A percentile compares a stretch with the other conserved stretches of the same genome.
These are phyloP conservation scores for Aureobasidium pullulans DNA, from an alignment of 2,329 filamentous ascomycete species.

Conservation along the genomic window DNA sequence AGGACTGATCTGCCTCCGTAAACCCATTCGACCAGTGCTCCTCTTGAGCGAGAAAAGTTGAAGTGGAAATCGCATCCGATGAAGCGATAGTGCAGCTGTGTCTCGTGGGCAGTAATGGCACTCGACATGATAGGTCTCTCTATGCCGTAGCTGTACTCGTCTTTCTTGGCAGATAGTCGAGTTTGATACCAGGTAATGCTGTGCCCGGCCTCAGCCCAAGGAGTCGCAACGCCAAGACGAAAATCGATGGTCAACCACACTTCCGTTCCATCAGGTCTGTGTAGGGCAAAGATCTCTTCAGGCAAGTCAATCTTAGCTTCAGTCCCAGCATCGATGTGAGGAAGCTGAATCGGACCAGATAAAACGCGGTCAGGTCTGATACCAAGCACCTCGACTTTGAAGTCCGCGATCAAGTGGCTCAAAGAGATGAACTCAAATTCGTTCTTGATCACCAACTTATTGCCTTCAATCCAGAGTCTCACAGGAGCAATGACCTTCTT, in stretches of 20 bases:
- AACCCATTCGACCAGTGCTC: constrained; percentile 29
- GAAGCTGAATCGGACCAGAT: constrained; percentile 55
- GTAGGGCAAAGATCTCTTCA: neutral
- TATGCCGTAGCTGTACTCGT: constrained; percentile 1
- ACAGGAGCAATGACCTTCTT: constrained; percentile 40
- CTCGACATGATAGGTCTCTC: constrained; percentile 9
- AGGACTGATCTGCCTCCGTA: constrained; percentile 31
- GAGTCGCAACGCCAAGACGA: constrained; percentile 34
- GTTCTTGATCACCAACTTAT: constrained; percentile 23
- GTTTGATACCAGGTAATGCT: constrained; percentile 20
- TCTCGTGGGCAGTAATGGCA: neutral
- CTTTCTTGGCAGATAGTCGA: constrained; percentile 8
- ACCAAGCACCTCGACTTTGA: constrained; percentile 3
- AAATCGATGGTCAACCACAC: constrained; percentile 42
- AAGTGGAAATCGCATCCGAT: constrained; percentile 12
- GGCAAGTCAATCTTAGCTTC: constrained; percentile 7
- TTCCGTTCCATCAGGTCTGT: constrained; percentile 26
- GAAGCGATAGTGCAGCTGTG: constrained; percentile 8
- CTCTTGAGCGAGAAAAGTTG: constrained; percentile 9
- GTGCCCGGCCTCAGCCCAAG: constrained; percentile 35
- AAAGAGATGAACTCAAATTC: constrained; percentile 23
- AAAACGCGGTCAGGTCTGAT: constrained; percentile 65
- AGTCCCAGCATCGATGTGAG: neutral
- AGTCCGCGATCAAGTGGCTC: constrained; percentile 10
- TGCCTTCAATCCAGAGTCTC: constrained; percentile 1